Evolutionary conservation across 108 stramenopile species (phyloP), one percentile per base, ranked within the genome.

Genomic region (Nitzschia sp.): DNA sequence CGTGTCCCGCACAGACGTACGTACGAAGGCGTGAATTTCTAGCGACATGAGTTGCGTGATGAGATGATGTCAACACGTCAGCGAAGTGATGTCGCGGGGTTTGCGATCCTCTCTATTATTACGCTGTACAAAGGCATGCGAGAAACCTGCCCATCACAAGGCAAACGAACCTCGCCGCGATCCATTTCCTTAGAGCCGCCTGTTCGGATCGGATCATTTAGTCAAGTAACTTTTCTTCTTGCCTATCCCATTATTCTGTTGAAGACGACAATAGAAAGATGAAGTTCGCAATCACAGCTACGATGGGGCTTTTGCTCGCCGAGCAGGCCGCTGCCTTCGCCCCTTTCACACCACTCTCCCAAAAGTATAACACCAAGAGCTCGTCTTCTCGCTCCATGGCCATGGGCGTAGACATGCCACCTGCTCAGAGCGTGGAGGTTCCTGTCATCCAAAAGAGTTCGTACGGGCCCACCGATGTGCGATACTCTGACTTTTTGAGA

Each of bases 401-500:
- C 36, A 45, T 69, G 32, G 71, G 35, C 52, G 61, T 67, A 15
- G 73, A 75, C 33, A 69, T 76, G 61, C 67, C 71, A 26, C 58
- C 71, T 27, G 69, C 77, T n/a, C 23, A 53, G 19, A 56, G 44
- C 35, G 34, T 16, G 0, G 47, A 70, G 8, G 30, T 77, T 21
- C 81, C 82, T 17, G 67, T 66, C 56, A 75, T 83, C 63, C 71
- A 68, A 0, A 70, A 66, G 30, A 79, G 75, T 60, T 63, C 67
- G 0, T 66, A 78, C 66, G 83, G 67, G 30, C 84, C 84, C 25
- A 52, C 66, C 1, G 83, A 87, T 71, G 78, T 92, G 13, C 72
- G 91, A 44, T 92, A 92, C 45, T 85, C 81, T n/a, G 80, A 89
- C 46, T 89, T 92, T 50, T 69, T 92, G 22, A 77, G 75, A 34